A percentile compares a stretch with the other conserved stretches of the same genome.
Conservation (phyloP, 768 basidiomycete genomes). For the Rhodotorula graminis region DNA sequence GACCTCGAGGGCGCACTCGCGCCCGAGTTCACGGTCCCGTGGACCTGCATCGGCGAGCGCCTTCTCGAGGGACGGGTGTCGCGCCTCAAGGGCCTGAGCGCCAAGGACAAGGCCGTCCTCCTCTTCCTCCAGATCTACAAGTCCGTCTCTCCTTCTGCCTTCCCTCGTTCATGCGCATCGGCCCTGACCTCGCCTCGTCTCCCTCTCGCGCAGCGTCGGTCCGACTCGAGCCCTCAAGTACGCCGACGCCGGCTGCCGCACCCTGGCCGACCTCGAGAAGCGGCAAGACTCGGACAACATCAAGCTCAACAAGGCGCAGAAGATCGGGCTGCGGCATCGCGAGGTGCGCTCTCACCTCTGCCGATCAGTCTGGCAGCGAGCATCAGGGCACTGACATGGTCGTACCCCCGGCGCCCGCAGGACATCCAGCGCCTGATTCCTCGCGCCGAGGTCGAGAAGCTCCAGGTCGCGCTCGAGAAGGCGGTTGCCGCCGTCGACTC, state of each 20-base stretch:
- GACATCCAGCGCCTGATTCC: slow-evolving; percentile 36
- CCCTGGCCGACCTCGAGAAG: slow-evolving; percentile 18
- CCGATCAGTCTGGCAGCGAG: too few species aligned
- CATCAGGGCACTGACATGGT: too few species aligned
- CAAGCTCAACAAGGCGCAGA: slow-evolving; percentile 31
- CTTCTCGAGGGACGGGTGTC: neutral
- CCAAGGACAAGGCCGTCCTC: slow-evolving; percentile 10
- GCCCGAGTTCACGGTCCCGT: slow-evolving; percentile 5
- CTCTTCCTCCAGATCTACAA: slow-evolving; percentile 15
- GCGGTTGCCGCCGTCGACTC: slow-evolving; percentile 19
- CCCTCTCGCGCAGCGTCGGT: slow-evolving; percentile 19
- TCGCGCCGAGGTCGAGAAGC: slow-evolving; percentile 29
- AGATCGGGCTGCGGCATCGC: slow-evolving; percentile 28
- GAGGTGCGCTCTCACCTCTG: slow-evolving; percentile 17
- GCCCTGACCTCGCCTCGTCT: neutral
- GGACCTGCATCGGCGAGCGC: slow-evolving; percentile 21
- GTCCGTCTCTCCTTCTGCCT: neutral
- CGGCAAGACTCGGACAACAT: neutral
- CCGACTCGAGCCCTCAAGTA: slow-evolving; percentile 21
- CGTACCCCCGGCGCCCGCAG: slow-evolving; percentile 11
- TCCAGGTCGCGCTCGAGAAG: slow-evolving; percentile 11
- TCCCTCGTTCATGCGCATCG: neutral
- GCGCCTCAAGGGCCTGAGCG: neutral
- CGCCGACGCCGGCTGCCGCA: slow-evolving; percentile 9
- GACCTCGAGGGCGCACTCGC: slow-evolving; percentile 12